Evolutionary conservation across 805 yeast genomes (phyloP), one percentile per base, ranked within the genome.

Genomic region (Kluyveromyces nonfermentans): DNA sequence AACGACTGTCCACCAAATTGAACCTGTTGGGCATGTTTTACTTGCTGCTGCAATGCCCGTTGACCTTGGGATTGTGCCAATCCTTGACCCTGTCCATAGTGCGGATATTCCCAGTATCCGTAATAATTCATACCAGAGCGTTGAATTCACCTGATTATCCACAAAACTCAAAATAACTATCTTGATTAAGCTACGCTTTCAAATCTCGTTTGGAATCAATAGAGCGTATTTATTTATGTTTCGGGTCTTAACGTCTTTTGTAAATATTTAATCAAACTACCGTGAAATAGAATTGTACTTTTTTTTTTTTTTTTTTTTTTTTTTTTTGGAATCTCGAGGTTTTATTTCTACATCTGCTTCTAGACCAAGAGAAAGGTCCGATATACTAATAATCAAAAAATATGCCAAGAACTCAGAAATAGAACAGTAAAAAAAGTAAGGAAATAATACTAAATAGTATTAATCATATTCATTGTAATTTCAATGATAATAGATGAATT

Each of bases 21-120:
- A 15, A 22, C 22, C 8, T 28, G 35, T 18, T 37, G 40, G 3
- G 16, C 20, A 25, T 34, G 38, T 15, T 18, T 33, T n/a, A 7
- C 7, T 15, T 25, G 33, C 28, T 30, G 30, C 28, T 42, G 43
- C 18, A 34, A 40, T 7, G 43, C 34, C 20, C 39, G 46, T 5
- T 37, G 38, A 1, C 38, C 46, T 22, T 30, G 46, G 2, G 43
- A 33, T 33, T 40, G 48, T 10, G 46, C 43, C 25, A 35, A 42
- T 2, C 33, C 45, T 33, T 43, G 47, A 8, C 40, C 47, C 34
- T 38, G 44, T 14, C 44, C 39, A 28, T 45, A 39, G 37, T 44
- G 40, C 16, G 43, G 43, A 33, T 40, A 42, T 14, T 41, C 43
- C 33, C 41, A 40, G 25, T 45, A 45, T 9, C 42, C 43, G 42